Evolutionary conservation across 352 stramenopile genomes (phyloP).

Genomic region (Globisporangium parvum): DNA sequence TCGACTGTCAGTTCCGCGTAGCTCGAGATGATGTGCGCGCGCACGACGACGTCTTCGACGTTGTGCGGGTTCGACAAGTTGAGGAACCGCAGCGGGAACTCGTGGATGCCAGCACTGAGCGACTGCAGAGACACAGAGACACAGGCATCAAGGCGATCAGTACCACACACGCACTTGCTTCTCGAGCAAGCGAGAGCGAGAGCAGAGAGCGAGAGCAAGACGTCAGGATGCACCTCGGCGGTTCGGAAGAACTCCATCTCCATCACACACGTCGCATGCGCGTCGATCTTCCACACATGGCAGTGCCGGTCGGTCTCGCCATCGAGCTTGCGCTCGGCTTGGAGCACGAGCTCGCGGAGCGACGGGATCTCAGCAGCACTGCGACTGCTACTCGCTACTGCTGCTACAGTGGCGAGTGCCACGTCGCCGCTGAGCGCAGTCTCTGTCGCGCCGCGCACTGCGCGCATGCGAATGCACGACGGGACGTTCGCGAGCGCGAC

Average conservation of each 20-base stretch:
- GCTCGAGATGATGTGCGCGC: slow-evolving; percentile 76
- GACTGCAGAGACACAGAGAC: slow-evolving; percentile 22
- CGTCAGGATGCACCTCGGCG: slow-evolving; percentile 35
- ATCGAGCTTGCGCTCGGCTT: slow-evolving; percentile 22
- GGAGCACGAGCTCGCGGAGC: slow-evolving; percentile 34
- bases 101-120: slow-evolving; percentile 42
- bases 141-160: neutral
- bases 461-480: slow-evolving; percentile 40
- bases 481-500: slow-evolving; percentile 59
- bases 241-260: slow-evolving; percentile 67
- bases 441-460: slow-evolving; percentile 26
- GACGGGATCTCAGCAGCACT: slow-evolving; percentile 26
- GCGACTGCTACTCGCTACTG: neutral
- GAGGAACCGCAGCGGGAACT: slow-evolving; percentile 57
- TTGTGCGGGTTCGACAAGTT: slow-evolving; percentile 84
- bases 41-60: slow-evolving; percentile 50
- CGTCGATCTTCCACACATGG: slow-evolving; percentile 46
- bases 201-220: neutral
- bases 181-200: neutral
- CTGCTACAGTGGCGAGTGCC: neutral
- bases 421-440: slow-evolving; percentile 20
- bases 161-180: neutral
- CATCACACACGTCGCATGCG: slow-evolving; percentile 38
- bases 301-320: slow-evolving; percentile 8
- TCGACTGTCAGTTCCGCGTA: slow-evolving; percentile 80